Evolutionary conservation across 192 early-diverging fungal species (phyloP).

Genomic region (Coemansia sp.): DNA sequence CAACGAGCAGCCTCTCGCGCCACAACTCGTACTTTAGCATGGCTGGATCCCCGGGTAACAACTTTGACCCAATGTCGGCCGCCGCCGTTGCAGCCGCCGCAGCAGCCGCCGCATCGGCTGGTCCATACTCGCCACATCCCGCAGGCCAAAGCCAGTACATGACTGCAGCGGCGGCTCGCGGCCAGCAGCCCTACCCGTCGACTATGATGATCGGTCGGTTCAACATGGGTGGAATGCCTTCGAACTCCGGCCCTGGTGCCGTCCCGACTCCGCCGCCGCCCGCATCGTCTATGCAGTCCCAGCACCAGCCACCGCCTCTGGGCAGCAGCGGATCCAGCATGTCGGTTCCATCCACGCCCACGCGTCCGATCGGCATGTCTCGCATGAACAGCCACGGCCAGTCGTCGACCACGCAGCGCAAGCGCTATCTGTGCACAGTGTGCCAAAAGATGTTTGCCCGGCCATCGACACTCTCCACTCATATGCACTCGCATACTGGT

Average conservation of each 20-base stretch:
- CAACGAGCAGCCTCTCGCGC: conserved; percentile 22
- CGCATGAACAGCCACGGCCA: conserved; percentile 36
- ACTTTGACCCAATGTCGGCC: conserved; percentile 40
- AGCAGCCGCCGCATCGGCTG: conserved; percentile 18
- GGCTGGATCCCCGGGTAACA: conserved; percentile 22
- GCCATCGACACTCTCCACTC: conserved; percentile 53
- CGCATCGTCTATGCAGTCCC: conserved; percentile 9
- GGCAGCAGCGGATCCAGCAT: conserved; percentile 14
- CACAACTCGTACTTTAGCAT: conserved; percentile 50
- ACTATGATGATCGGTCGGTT: conserved; percentile 51
- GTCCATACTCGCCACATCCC: conserved; percentile 34
- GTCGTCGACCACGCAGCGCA: conserved; percentile 56
- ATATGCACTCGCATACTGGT: conserved; percentile 58
- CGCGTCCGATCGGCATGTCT: conserved; percentile 27
- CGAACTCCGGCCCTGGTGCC: conserved; percentile 13
- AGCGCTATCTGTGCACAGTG: conserved; percentile 54
- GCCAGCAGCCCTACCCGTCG: conserved; percentile 33
- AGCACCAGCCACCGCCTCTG: conserved; percentile 3
- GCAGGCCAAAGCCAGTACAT: conserved; percentile 21
- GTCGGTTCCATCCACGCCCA: conserved; percentile 33
- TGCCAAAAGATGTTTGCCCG: conserved; percentile 57
- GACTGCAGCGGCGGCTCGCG: conserved; percentile 14
- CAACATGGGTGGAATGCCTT: conserved; percentile 20
- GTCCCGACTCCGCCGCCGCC: conserved; percentile 25
- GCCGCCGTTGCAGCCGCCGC: conserved; percentile 39